phyloP scores from a whole-genome alignment of 345 rosid genomes.

The Alliaria petiolata region DNA sequence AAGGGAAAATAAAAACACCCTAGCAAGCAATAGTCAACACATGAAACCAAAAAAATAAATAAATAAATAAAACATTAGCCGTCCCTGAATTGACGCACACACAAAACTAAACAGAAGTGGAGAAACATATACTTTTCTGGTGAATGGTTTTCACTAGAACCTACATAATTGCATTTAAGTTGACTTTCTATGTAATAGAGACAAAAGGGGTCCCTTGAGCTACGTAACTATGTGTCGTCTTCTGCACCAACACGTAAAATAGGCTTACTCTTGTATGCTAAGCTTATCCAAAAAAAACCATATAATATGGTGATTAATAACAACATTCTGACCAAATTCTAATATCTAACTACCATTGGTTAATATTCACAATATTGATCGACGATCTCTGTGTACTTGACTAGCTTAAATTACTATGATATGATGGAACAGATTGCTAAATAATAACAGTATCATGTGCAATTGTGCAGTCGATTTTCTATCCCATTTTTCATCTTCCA shows the following conservation, averaged over 20 bases:
- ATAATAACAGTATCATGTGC: neutral
- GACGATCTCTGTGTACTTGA: neutral
- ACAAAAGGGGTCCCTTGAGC: conserved; percentile 19
- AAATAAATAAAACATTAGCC: conserved; percentile 13
- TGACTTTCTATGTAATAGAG: conserved; percentile 23
- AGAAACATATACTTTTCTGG: conserved; percentile 10
- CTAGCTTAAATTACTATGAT: neutral
- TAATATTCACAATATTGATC: neutral
- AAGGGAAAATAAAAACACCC: neutral
- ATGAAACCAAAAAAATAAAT: neutral
- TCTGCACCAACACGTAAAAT: neutral
- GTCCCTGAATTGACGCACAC: conserved; percentile 20
- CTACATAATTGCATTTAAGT: conserved; percentile 11
- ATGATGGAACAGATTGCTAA: neutral
- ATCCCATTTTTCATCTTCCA: no score
- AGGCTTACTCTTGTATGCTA: neutral
- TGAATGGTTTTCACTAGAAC: conserved; percentile 7
- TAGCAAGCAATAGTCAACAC: conserved; percentile 4
- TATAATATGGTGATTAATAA: no score
- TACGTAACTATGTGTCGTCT: conserved; percentile 17
- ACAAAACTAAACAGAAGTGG: neutral
- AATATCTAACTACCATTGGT: neutral
- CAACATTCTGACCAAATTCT: neutral
- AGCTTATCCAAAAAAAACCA: no score
- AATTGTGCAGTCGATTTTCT: neutral